phyloP scores from a whole-genome alignment of 345 rosid genomes.

The Garcia nutans region DNA sequence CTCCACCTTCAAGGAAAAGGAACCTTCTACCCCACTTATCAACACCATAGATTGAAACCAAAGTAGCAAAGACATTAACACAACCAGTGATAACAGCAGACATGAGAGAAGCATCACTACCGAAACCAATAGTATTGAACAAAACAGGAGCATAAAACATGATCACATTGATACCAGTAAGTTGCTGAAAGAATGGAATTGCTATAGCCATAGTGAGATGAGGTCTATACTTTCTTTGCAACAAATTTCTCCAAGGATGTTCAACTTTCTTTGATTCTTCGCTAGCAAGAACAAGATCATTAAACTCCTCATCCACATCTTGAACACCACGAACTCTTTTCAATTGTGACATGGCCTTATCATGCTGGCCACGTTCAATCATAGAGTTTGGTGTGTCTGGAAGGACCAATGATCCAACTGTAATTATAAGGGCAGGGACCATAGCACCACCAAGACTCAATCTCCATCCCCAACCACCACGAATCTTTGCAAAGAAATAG shows the following conservation, averaged over 20 bases:
- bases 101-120: constrained; percentile 63
- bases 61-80: constrained; percentile 61
- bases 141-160: constrained; percentile 93
- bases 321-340: constrained; percentile 66
- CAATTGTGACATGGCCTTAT: constrained; percentile 58
- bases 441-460: constrained; percentile 91
- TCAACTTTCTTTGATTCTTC: constrained; percentile 67
- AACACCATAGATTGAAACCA: constrained; percentile 74
- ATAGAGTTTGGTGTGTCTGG: constrained; percentile 95
- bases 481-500: constrained; percentile 77
- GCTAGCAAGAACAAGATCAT: constrained; percentile 72
- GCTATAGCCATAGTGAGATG: constrained; percentile 70
- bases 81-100: constrained; percentile 76
- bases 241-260: constrained; percentile 75
- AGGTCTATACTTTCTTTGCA: constrained; percentile 80
- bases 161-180: constrained; percentile 82
- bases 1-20: constrained; percentile 80
- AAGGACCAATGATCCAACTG: constrained; percentile 70
- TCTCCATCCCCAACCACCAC: constrained; percentile 94
- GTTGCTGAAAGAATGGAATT: constrained; percentile 83
- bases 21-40: constrained; percentile 86
- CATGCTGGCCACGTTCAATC: constrained; percentile 78
- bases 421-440: constrained; percentile 92
- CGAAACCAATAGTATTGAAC: constrained; percentile 76
- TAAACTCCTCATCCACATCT: constrained; percentile 73